A percentile compares a stretch with the other conserved stretches of the same genome.
phyloP scores from a whole-genome alignment of 2,329 filamentous ascomycete genomes.

The Lizonia empirigonia region DNA sequence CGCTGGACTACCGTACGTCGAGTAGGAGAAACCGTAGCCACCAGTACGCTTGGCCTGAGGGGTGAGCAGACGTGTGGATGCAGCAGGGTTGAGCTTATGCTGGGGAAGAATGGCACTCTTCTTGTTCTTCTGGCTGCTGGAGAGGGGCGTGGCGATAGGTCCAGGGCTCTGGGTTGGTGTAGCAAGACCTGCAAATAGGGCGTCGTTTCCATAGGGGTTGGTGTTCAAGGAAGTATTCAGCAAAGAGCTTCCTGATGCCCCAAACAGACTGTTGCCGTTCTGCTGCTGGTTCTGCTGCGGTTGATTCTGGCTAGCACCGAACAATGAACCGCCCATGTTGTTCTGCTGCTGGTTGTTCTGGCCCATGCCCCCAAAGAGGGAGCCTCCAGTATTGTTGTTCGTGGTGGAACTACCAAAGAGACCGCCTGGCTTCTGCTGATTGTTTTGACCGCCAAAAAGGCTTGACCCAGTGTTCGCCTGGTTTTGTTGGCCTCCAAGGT shows the following conservation, averaged over 20 bases:
- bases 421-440: slow-evolving; percentile 53
- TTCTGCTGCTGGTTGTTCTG: slow-evolving; percentile 51
- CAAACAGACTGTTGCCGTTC: slow-evolving; percentile 57
- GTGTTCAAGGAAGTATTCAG: slow-evolving; percentile 64
- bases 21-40: slow-evolving; percentile 92
- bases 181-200: slow-evolving; percentile 78
- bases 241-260: slow-evolving; percentile 55
- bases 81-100: slow-evolving; percentile 83
- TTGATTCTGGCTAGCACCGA: slow-evolving; percentile 51
- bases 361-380: slow-evolving; percentile 55
- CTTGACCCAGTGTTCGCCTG: slow-evolving; percentile 36
- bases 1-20: slow-evolving; percentile 82
- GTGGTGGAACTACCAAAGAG: slow-evolving; percentile 47
- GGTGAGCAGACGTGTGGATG: slow-evolving; percentile 78
- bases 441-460: slow-evolving; percentile 50
- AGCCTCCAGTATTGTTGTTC: slow-evolving; percentile 48
- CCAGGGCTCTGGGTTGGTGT: slow-evolving; percentile 74
- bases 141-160: slow-evolving; percentile 88
- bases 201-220: slow-evolving; percentile 89
- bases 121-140: slow-evolving; percentile 74
- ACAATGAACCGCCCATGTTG: slow-evolving; percentile 47
- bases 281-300: slow-evolving; percentile 50
- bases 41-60: slow-evolving; percentile 71
- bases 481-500: slow-evolving; percentile 36
- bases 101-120: slow-evolving; percentile 81